Conservation (phyloP, 2,329 filamentous ascomycete species). For the Aspergillus sclerotialis region DNA sequence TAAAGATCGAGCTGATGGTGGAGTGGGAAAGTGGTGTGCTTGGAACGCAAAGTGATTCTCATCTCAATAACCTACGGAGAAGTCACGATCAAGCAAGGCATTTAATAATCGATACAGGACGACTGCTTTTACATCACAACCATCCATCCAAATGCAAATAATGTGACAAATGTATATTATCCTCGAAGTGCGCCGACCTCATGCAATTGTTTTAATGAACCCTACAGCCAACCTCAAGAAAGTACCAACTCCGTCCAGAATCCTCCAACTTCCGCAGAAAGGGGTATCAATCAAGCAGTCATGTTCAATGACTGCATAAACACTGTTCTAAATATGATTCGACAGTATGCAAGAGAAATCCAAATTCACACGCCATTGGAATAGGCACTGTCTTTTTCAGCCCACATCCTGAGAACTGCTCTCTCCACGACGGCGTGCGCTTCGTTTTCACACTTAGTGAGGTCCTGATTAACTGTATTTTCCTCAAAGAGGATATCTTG, state of each 20-base stretch:
- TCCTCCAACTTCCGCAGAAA: constrained; percentile 10
- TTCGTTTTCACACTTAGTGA: constrained; percentile 33
- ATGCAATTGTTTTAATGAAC: constrained; percentile 8
- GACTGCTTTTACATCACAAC: too few species aligned
- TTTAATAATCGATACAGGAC: too few species aligned
- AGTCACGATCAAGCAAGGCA: too few species aligned
- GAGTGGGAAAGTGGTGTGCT: constrained; percentile 31
- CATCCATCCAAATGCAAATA: background rate
- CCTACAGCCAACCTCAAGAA: constrained; percentile 5
- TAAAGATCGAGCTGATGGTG: constrained; percentile 31
- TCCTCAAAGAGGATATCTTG: constrained; percentile 40
- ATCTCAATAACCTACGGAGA: too few species aligned
- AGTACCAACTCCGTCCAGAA: constrained; percentile 20
- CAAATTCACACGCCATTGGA: constrained; percentile 8
- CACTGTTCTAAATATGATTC: background rate
- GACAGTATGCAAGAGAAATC: constrained; percentile 1
- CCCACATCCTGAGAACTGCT: constrained; percentile 37
- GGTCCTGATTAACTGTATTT: constrained; percentile 30
- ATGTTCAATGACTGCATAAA: constrained; percentile 1
- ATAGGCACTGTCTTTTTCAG: constrained; percentile 23
- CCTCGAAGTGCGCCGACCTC: constrained; percentile 13
- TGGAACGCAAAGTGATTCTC: constrained; percentile 18
- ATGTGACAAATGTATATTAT: background rate
- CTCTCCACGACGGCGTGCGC: constrained; percentile 37
- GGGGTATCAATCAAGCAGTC: constrained; percentile 20